Evolutionary conservation across 2,329 filamentous ascomycete species (phyloP).

Genomic region (Penicillium sp.): DNA sequence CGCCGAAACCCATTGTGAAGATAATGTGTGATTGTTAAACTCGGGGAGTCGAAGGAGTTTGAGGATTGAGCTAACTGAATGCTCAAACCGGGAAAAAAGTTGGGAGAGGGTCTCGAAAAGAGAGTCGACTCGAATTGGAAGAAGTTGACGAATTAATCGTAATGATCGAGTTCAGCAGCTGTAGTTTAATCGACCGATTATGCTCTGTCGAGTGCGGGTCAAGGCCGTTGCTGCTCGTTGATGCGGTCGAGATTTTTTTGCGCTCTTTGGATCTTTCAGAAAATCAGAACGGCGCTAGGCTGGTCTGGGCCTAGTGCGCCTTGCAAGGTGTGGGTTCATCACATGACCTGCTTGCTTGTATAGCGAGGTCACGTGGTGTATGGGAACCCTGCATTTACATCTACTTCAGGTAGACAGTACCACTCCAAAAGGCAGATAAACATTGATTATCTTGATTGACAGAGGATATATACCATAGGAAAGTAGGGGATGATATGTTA

Average conservation of each 20-base stretch:
- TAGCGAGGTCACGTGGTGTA: conserved; percentile 31
- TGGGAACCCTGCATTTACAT: not conserved
- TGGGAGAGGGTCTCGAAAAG: conserved; percentile 9
- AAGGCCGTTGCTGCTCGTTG: conserved; percentile 39
- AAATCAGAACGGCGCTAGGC: conserved; percentile 39
- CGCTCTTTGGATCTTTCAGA: conserved; percentile 41
- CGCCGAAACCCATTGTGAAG: conserved; percentile 34
- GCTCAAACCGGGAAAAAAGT: conserved; percentile 18
- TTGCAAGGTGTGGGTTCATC: conserved; percentile 16
- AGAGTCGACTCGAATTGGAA: conserved; percentile 13
- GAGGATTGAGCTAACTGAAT: conserved; percentile 23
- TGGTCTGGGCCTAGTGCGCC: conserved; percentile 20
- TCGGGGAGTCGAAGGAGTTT: conserved; percentile 7
- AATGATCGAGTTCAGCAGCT: conserved; percentile 24
- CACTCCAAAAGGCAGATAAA: not conserved
- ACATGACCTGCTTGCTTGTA: conserved; percentile 25
- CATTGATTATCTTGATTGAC: not conserved
- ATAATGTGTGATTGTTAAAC: conserved; percentile 13
- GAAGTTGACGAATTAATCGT: conserved; percentile 11
- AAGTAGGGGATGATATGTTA: conserved; percentile 1
- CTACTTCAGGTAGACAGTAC: not conserved
- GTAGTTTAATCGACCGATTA: conserved; percentile 24
- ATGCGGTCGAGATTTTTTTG: conserved; percentile 42
- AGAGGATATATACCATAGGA: not conserved
- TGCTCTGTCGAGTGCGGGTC: conserved; percentile 31